Evolutionary conservation across 805 yeast species (phyloP).

Genomic region (Groenewaldozyma tartarivorans): DNA sequence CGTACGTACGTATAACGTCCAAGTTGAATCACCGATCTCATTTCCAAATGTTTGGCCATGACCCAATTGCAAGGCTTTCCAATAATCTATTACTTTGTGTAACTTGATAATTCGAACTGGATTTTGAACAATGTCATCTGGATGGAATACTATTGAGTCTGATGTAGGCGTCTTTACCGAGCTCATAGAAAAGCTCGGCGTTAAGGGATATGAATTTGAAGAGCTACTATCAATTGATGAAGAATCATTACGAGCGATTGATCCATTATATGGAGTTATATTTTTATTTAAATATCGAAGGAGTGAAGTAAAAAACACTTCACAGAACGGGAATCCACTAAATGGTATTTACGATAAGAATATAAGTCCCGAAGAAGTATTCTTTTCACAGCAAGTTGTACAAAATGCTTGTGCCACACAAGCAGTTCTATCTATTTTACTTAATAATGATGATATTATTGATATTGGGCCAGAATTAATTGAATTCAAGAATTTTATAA

Average conservation of each 20-base stretch:
- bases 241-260: slow-evolving; percentile 19
- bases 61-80: too few relatives aligned
- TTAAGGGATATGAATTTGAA: slow-evolving; percentile 44
- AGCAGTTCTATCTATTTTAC: slow-evolving; percentile 49
- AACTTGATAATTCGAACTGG: background rate
- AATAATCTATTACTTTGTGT: background rate
- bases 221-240: slow-evolving; percentile 48
- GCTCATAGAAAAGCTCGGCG: slow-evolving; percentile 46
- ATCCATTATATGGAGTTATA: slow-evolving; percentile 48
- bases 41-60: too few relatives aligned
- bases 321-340: slow-evolving; percentile 24
- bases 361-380: slow-evolving; percentile 27
- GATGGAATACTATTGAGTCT: slow-evolving; percentile 58
- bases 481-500: slow-evolving; percentile 41
- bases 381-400: slow-evolving; percentile 55
- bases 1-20: too few relatives aligned
- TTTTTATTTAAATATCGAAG: slow-evolving; percentile 52
- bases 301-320: slow-evolving; percentile 22
- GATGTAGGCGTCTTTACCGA: slow-evolving; percentile 62
- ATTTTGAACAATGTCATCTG: slow-evolving; percentile 17
- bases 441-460: slow-evolving; percentile 34
- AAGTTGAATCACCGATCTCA: too few relatives aligned
- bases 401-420: slow-evolving; percentile 71
- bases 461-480: slow-evolving; percentile 41
- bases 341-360: slow-evolving; percentile 34